Evolutionary conservation across 2,329 filamentous ascomycete species (phyloP), one percentile per base, ranked within the genome.

Genomic region (Podosphaera fusca): DNA sequence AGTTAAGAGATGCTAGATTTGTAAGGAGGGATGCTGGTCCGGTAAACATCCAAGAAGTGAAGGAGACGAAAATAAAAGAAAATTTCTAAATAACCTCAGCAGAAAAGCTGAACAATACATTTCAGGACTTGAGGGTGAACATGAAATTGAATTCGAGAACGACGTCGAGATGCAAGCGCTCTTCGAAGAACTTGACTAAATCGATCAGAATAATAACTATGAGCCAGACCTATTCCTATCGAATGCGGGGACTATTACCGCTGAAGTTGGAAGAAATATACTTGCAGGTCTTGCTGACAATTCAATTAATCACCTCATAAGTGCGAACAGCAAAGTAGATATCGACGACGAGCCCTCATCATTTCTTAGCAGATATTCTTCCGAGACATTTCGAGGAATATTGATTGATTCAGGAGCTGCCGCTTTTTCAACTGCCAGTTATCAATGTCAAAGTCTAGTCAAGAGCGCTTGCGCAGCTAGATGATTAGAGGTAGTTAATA

Each of bases 381-480:
- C 50, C 34, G 34, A 53, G 21, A 36, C 33, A n/a, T 53, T 53
- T 38, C 31, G 50, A n/a, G 50, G 12, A 53, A 53, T 36, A 30
- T 55, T 45, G 36, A 55, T 55, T 55, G 40, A 45, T 46, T 55
- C 38, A 42, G 53, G 36, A 45, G 40, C 36, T 31, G 53, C 35
- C 12, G 30, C 35, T 14, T 55, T 30, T 29, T 53, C 50, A 36
- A 53, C 50, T 36, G 50, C 50, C 21, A 33, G 50, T 36, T 53
- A 36, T 36, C 8, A 21, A 21, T 21, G 21, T 21, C 21, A 21
- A 1, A 21, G 21, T 21, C 21, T 21, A 21, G 21, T 21, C 21
- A 21, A 21, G 21, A 21, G 21, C 21, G 21, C 21, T 21, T 21
- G 21, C 21, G 21, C 21, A 21, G 21, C 21, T 21, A 21, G 21